phyloP scores from a whole-genome alignment of 371 early-diverging fungal species.

The Zopfochytrium polystomum region DNA sequence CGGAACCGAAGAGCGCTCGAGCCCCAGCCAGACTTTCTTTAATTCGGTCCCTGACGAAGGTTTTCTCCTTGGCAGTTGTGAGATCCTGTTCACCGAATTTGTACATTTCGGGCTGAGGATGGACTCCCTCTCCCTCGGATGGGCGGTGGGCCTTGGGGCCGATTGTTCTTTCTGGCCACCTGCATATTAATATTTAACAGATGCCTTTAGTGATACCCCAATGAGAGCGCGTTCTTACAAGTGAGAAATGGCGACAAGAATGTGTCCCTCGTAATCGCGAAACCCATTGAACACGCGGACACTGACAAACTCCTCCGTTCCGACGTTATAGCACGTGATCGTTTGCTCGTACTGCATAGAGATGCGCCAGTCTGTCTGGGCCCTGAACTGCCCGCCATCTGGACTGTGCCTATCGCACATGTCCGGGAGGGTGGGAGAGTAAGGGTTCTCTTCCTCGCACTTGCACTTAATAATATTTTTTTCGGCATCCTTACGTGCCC shows the following conservation, averaged over 20 bases:
- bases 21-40: neutral
- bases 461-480: neutral
- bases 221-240: constrained; percentile 8
- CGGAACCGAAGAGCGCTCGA: neutral
- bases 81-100: neutral
- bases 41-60: constrained; percentile 1
- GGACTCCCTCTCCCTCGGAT: neutral
- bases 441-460: neutral
- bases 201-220: too few species aligned
- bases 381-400: constrained; percentile 2
- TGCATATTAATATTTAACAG: too few species aligned
- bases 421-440: neutral
- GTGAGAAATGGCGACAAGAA: constrained; percentile 11
- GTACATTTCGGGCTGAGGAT: neutral
- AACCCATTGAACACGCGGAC: constrained; percentile 12
- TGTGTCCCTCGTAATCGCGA: constrained; percentile 4
- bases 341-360: constrained; percentile 10
- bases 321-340: constrained; percentile 4
- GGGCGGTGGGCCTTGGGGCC: neutral
- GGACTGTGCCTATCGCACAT: neutral
- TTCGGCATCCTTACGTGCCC: too few species aligned
- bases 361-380: constrained; percentile 8
- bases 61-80: neutral
- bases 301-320: constrained; percentile 2
- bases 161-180: neutral